Conservation (phyloP, 2,329 filamentous ascomycete species). For the Neonectria hederae region DNA sequence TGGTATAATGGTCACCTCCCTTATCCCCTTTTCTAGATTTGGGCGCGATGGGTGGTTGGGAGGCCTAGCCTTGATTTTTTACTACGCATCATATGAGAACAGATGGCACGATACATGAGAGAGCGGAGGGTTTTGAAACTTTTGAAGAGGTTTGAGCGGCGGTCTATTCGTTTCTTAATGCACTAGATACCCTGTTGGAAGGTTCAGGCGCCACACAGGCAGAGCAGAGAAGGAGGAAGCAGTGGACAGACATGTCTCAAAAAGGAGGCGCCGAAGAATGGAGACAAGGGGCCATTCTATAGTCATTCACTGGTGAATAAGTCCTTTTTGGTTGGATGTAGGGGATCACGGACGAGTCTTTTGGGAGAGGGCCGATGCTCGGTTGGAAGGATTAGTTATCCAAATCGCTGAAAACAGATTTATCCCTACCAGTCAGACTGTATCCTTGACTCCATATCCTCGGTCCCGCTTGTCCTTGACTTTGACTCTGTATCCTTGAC, state of each 20-base stretch:
- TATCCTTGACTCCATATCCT: background rate
- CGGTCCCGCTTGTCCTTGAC: background rate
- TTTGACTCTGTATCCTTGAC: background rate
- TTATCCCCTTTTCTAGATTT: slow-evolving; percentile 28
- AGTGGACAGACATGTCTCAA: slow-evolving; percentile 6
- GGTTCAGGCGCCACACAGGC: slow-evolving; percentile 25
- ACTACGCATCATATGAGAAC: slow-evolving; percentile 22
- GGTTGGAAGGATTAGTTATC: slow-evolving; percentile 20
- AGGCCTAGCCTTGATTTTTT: slow-evolving; percentile 15
- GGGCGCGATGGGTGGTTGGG: slow-evolving; percentile 20
- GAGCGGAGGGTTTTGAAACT: slow-evolving; percentile 12
- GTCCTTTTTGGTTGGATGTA: slow-evolving; percentile 5
- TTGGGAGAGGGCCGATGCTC: slow-evolving; percentile 2
- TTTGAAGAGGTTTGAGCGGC: slow-evolving; percentile 32
- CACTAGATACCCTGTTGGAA: slow-evolving; percentile 44
- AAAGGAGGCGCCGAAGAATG: background rate
- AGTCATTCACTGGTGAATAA: slow-evolving; percentile 20
- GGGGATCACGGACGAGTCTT: slow-evolving; percentile 3
- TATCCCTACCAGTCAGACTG: background rate
- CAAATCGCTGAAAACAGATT: slow-evolving; percentile 23
- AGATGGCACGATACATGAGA: slow-evolving; percentile 28
- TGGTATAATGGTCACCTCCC: slow-evolving; percentile 4
- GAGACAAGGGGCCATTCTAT: slow-evolving; percentile 7
- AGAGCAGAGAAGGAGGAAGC: slow-evolving; percentile 1
- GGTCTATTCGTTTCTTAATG: slow-evolving; percentile 43